Percentiles rank a stretch among this genome's conserved stretches.
phyloP scores from a whole-genome alignment of 768 basidiomycete genomes.

The Jaapia argillacea region DNA sequence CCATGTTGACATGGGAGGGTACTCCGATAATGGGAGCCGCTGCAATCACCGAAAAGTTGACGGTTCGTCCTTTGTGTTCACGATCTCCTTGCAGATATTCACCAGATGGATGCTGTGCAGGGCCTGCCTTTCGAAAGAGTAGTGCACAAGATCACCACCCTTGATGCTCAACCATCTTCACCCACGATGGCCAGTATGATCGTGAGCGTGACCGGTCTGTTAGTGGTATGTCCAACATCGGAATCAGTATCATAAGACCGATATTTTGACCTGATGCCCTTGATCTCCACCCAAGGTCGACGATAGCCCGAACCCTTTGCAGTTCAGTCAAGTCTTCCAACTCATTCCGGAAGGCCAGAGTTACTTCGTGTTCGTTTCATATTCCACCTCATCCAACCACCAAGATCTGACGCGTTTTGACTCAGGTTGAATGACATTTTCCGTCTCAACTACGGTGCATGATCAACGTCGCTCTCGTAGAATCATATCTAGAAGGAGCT shows the following conservation, averaged over 20 bases:
- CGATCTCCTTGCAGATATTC: too few relatives aligned
- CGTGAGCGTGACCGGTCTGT: conserved; percentile 83
- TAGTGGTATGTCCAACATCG: conserved; percentile 41
- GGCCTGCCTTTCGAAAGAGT: conserved; percentile 75
- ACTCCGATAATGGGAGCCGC: conserved; percentile 40
- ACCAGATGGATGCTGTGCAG: conserved; percentile 19
- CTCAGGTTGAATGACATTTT: conserved; percentile 80
- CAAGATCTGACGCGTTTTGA: conserved; percentile 4
- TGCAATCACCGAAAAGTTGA: conserved; percentile 63
- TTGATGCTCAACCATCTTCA: conserved; percentile 83
- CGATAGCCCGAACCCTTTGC: conserved; percentile 66
- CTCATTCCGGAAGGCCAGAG: conserved; percentile 63
- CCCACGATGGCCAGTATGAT: conserved; percentile 44
- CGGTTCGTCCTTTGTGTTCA: conserved; percentile 29
- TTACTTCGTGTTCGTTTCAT: conserved; percentile 78
- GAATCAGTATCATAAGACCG: not conserved
- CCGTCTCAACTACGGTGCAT: conserved; percentile 71
- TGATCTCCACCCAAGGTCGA: conserved; percentile 49
- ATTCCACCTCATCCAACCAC: not conserved
- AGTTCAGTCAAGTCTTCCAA: conserved; percentile 92
- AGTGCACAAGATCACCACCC: conserved; percentile 68
- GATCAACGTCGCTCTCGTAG: too few relatives aligned
- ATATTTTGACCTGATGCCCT: not conserved
- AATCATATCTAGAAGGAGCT: too few relatives aligned
- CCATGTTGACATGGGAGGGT: conserved; percentile 85